Evolutionary conservation across 345 rosid species (phyloP).

Genomic region (Viola odorata): DNA sequence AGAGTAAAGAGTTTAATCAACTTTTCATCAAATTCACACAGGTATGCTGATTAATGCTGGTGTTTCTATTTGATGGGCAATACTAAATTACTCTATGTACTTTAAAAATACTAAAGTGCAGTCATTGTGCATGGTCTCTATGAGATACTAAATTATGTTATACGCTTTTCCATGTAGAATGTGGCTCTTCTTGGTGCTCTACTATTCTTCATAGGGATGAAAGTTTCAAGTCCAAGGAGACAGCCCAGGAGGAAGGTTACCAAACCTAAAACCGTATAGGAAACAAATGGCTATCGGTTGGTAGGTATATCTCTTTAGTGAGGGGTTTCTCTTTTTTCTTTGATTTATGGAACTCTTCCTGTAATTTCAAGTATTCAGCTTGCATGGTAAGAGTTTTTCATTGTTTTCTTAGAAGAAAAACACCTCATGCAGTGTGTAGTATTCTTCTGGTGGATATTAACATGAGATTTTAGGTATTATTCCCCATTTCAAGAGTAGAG

Average conservation of each 20-base stretch:
- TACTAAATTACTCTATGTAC: background rate
- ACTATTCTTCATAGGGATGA: slow-evolving; percentile 22
- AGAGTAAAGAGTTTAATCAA: slow-evolving; percentile 7
- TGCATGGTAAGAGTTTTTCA: background rate
- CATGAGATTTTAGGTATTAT: too few relatives aligned
- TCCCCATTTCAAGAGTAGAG: too few relatives aligned
- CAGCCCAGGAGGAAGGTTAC: slow-evolving; percentile 14
- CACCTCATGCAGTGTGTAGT: background rate
- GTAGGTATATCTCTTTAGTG: background rate
- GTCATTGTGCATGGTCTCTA: background rate
- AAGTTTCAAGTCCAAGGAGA: slow-evolving; percentile 19
- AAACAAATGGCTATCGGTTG: background rate
- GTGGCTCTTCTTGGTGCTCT: slow-evolving; percentile 21
- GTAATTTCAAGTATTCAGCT: background rate
- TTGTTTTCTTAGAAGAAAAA: background rate
- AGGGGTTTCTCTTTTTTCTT: background rate
- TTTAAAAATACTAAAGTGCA: too few relatives aligned
- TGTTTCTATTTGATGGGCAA: background rate
- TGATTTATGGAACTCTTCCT: background rate
- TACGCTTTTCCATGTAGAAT: slow-evolving; percentile 4
- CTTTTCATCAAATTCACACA: slow-evolving; percentile 22
- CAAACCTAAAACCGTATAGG: slow-evolving; percentile 14
- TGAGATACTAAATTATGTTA: background rate
- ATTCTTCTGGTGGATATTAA: too few relatives aligned
- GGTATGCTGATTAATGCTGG: slow-evolving; percentile 1